phyloP scores from a whole-genome alignment of 768 basidiomycete genomes.

The Hirschioporus abietinus region DNA sequence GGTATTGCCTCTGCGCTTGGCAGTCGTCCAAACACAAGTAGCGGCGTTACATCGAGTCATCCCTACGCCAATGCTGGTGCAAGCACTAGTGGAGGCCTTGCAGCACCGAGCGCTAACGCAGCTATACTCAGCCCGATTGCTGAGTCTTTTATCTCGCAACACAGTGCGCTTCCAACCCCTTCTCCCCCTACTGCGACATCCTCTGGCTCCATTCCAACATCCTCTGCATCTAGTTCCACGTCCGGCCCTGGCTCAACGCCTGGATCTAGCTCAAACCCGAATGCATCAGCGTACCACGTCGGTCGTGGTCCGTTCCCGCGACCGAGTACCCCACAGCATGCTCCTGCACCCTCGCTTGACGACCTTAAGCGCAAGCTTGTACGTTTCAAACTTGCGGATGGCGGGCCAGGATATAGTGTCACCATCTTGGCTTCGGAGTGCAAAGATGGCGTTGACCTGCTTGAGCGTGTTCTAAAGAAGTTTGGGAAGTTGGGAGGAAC shows the following conservation, averaged over 20 bases:
- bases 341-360: slow-evolving; percentile 52
- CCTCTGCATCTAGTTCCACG: slow-evolving; percentile 5
- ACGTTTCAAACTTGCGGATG: slow-evolving; percentile 84
- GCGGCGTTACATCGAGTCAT: slow-evolving; percentile 30
- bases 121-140: slow-evolving; percentile 67
- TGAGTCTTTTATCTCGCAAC: slow-evolving; percentile 47
- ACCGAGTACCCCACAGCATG: slow-evolving; percentile 37
- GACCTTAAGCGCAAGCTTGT: slow-evolving; percentile 80
- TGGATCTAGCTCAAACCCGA: neutral
- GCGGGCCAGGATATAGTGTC: slow-evolving; percentile 53
- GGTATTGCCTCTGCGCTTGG: neutral
- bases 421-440: slow-evolving; percentile 82
- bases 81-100: slow-evolving; percentile 14
- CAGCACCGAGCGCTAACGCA: slow-evolving; percentile 34
- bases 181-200: slow-evolving; percentile 35
- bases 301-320: slow-evolving; percentile 53
- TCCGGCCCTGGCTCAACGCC: neutral
- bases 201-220: slow-evolving; percentile 6
- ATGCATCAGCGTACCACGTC: slow-evolving; percentile 39
- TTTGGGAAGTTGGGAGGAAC: slow-evolving; percentile 58
- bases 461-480: slow-evolving; percentile 87
- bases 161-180: slow-evolving; percentile 21
- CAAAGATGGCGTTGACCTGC: slow-evolving; percentile 75
- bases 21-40: neutral
- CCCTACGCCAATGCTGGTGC: slow-evolving; percentile 48